phyloP scores from a whole-genome alignment of 495 filamentous ascomycete species.

The Aspergillus bridgeri region DNA sequence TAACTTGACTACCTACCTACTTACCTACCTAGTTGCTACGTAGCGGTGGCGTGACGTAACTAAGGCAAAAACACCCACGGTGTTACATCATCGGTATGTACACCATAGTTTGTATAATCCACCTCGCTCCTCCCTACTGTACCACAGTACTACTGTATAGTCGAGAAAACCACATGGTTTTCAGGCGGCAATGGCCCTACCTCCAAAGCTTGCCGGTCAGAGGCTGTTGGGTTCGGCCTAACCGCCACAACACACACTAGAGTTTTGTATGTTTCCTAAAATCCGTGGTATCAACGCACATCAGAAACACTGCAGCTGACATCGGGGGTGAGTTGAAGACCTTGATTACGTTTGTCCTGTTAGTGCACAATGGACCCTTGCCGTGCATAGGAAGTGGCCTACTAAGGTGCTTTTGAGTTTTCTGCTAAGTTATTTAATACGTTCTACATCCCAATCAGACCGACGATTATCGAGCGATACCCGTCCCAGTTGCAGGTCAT shows the following conservation, averaged over 20 bases:
- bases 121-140: no score
- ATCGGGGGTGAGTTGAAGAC: conserved; percentile 32
- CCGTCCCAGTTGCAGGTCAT: conserved; percentile 62
- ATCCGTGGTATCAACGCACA: neutral
- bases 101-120: no score
- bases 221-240: conserved; percentile 46
- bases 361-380: conserved; percentile 21
- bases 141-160: no score
- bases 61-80: no score
- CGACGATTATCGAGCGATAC: conserved; percentile 55
- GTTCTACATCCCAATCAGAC: conserved; percentile 57
- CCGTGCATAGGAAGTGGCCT: conserved; percentile 14
- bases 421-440: conserved; percentile 71
- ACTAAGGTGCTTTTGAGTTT: conserved; percentile 32
- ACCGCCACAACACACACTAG: conserved; percentile 63
- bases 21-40: no score
- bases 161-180: neutral
- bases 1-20: neutral
- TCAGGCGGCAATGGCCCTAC: conserved; percentile 60
- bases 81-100: no score
- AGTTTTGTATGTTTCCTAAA: conserved; percentile 52
- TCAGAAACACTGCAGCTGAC: neutral
- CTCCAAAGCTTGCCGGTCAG: conserved; percentile 72
- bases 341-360: conserved; percentile 86
- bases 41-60: no score